Evolutionary conservation across 495 filamentous ascomycete species (phyloP).

Genomic region (Hyaloscypha finlandica): DNA sequence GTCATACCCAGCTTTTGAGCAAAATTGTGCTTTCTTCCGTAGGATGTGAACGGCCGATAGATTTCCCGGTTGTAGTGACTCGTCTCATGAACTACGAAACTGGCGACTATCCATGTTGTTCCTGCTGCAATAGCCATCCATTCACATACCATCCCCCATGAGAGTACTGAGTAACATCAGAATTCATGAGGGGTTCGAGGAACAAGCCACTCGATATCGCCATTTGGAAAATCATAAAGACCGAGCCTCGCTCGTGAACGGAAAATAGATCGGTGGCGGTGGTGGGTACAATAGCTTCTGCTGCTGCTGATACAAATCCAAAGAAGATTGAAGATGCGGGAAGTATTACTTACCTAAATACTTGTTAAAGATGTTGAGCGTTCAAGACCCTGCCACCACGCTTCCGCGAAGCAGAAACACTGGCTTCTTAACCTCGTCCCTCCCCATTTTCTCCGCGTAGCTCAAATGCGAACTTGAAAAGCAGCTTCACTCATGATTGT

Average conservation of each 20-base stretch:
- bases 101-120: constrained; percentile 38
- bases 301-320: constrained; percentile 40
- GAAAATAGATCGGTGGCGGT: constrained; percentile 47
- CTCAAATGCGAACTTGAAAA: no score
- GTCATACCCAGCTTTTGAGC: constrained; percentile 2
- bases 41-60: background rate
- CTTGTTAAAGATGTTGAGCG: no score
- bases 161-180: constrained; percentile 41
- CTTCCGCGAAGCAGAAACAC: no score
- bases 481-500: no score
- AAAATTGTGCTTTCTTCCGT: constrained; percentile 6
- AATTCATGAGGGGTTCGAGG: constrained; percentile 44
- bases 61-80: constrained; percentile 31
- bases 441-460: no score
- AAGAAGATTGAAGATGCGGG: constrained; percentile 40
- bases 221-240: constrained; percentile 33
- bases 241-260: constrained; percentile 40
- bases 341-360: no score
- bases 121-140: constrained; percentile 39
- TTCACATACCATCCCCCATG: constrained; percentile 42
- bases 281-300: constrained; percentile 40
- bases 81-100: constrained; percentile 44
- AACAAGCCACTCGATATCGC: constrained; percentile 34
- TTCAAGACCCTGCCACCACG: no score
- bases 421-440: no score